Percentiles rank a stretch among this genome's conserved stretches.
These are phyloP conservation scores for Terana coerulea DNA, from an alignment of 768 basidiomycete species.

Conservation along the genomic window DNA sequence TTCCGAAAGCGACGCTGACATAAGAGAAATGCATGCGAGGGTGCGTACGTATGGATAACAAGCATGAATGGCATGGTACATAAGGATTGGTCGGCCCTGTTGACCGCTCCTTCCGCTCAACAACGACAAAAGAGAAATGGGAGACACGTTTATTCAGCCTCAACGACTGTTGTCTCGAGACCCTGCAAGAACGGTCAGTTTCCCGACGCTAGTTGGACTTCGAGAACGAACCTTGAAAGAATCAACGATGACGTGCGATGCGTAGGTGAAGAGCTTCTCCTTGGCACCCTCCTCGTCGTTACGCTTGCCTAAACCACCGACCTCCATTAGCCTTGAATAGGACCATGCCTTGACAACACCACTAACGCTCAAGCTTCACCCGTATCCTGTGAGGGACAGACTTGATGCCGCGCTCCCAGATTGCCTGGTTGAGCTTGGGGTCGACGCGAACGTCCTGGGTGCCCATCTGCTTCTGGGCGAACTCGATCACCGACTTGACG, in stretches of 20 bases:
- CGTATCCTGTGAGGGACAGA: constrained; percentile 89
- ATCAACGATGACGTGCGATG: constrained; percentile 70
- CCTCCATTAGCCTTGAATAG: constrained; percentile 1
- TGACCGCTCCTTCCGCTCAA: constrained; percentile 15
- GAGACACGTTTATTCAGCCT: constrained; percentile 59
- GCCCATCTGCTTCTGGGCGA: constrained; percentile 94
- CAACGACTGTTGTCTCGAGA: constrained; percentile 79
- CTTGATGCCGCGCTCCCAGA: constrained; percentile 95
- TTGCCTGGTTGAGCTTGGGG: constrained; percentile 93
- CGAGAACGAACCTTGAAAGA: constrained; percentile 74
- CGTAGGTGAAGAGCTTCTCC: constrained; percentile 96
- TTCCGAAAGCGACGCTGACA: constrained; percentile 7
- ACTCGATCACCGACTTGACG: constrained; percentile 89
- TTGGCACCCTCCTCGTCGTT: constrained; percentile 99
- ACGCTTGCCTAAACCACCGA: constrained; percentile 68
- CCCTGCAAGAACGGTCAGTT: constrained; percentile 44
- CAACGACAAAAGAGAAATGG: constrained; percentile 1
- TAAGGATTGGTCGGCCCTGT: constrained; percentile 14
- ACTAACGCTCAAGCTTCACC: constrained; percentile 90
- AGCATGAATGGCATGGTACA: constrained; percentile 25
- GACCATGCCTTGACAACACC: neutral
- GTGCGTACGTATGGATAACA: constrained; percentile 16
- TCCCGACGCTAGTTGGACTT: constrained; percentile 2
- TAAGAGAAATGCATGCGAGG: constrained; percentile 15
- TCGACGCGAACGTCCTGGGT: constrained; percentile 92